A percentile compares a stretch with the other conserved stretches of the same genome.
Conservation (phyloP, 1,284 basidiomycete species). For the Cerioporus squamosus region DNA sequence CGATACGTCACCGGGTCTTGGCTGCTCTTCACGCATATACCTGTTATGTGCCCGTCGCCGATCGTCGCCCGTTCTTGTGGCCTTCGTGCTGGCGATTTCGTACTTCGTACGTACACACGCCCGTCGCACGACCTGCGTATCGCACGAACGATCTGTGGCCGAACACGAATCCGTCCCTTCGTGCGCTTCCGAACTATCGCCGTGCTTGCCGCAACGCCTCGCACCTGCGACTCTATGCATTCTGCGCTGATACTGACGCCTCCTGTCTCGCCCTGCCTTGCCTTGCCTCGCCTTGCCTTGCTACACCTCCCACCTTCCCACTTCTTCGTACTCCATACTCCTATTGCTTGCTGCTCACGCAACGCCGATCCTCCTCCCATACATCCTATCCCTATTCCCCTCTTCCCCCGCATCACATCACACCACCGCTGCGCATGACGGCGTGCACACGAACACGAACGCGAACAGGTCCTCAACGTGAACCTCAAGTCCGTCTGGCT, state of each 20-base stretch:
- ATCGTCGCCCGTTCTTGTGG: too few relatives aligned
- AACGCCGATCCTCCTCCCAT: too few relatives aligned
- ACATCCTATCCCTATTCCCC: background rate
- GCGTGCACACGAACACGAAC: background rate
- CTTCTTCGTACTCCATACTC: background rate
- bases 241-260: background rate
- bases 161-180: background rate
- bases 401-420: background rate
- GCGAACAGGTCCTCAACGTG: slow-evolving; percentile 66
- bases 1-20: slow-evolving; percentile 19
- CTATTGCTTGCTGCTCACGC: background rate
- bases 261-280: background rate
- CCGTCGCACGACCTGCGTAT: too few relatives aligned
- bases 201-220: slow-evolving; percentile 2
- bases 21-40: background rate
- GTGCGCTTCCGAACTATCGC: slow-evolving; percentile 18
- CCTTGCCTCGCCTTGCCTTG: background rate
- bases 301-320: background rate
- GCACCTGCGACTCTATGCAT: background rate
- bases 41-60: slow-evolving; percentile 3
- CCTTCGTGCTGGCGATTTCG: background rate
- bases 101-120: slow-evolving; percentile 14
- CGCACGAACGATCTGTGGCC: slow-evolving; percentile 11
- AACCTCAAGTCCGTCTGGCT: slow-evolving; percentile 84
- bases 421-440: too few relatives aligned